Conservation (phyloP, 2,329 filamentous ascomycete species). For the Pseudogymnoascus sp. region DNA sequence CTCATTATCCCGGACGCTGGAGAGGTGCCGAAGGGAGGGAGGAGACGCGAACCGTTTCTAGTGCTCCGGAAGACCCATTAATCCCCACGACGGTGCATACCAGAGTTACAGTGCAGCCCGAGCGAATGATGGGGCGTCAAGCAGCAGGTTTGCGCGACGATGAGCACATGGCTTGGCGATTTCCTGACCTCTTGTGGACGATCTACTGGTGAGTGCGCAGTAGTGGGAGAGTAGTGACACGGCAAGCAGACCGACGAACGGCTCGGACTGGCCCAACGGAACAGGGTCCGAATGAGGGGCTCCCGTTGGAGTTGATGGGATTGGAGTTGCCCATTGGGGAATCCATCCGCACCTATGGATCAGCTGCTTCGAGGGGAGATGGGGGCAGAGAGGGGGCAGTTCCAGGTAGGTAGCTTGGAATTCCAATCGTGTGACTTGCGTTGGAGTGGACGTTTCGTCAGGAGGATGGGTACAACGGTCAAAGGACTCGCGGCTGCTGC, state of each 20-base stretch:
- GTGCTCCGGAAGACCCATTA: neutral
- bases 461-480: neutral
- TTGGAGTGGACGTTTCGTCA: neutral
- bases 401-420: neutral
- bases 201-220: neutral
- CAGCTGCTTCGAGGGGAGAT: neutral
- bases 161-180: neutral
- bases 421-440: neutral
- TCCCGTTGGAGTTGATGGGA: neutral
- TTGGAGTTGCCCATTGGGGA: neutral
- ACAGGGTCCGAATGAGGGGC: conserved; percentile 1
- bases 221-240: neutral
- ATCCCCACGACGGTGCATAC: neutral
- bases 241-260: neutral
- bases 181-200: neutral
- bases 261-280: neutral
- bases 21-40: neutral
- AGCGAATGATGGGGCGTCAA: neutral
- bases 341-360: neutral
- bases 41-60: conserved; percentile 7
- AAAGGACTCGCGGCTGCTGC: neutral
- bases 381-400: neutral
- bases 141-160: neutral
- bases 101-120: neutral
- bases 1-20: neutral